Evolutionary conservation across 352 stramenopile genomes (phyloP).

Genomic region (Pythium pyrilobum): DNA sequence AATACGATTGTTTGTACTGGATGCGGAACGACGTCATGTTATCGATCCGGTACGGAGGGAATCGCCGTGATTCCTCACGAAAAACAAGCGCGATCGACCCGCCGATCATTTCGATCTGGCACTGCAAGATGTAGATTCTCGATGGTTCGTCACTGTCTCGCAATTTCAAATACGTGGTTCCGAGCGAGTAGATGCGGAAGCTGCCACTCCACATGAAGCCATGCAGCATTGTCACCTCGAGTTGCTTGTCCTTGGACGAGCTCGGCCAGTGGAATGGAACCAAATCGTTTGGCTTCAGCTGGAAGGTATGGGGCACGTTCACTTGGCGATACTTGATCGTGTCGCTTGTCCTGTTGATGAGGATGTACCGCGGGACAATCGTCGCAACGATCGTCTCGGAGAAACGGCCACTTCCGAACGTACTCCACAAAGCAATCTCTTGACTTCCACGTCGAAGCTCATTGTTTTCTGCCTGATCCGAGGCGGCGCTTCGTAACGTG

Average conservation of each 20-base stretch:
- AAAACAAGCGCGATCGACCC: conserved; percentile 84
- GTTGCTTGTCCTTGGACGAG: conserved; percentile 60
- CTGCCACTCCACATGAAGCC: conserved; percentile 82
- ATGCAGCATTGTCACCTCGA: conserved; percentile 83
- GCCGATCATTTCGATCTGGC: conserved; percentile 82
- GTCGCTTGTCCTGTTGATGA: conserved; percentile 84
- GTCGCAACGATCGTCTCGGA: conserved; percentile 85
- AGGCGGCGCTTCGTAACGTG: conserved; percentile 69
- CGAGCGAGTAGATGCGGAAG: conserved; percentile 82
- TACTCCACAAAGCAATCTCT: conserved; percentile 83
- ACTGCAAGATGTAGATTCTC: conserved; percentile 86
- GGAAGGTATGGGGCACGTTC: conserved; percentile 68
- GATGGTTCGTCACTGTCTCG: conserved; percentile 60
- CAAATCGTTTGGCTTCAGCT: conserved; percentile 66
- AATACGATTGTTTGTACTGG: conserved; percentile 78
- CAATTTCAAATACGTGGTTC: conserved; percentile 84
- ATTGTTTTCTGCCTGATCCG: conserved; percentile 48
- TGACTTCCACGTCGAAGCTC: conserved; percentile 63
- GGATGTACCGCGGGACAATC: conserved; percentile 79
- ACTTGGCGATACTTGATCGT: conserved; percentile 84
- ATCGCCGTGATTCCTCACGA: conserved; percentile 78
- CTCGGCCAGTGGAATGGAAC: conserved; percentile 84
- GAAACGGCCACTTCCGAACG: conserved; percentile 75
- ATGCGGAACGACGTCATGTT: conserved; percentile 90
- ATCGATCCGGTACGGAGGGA: conserved; percentile 88